Evolutionary conservation across 2,329 filamentous ascomycete species (phyloP), one percentile per base, ranked within the genome.

Genomic region (Xenoacremonium recifei): DNA sequence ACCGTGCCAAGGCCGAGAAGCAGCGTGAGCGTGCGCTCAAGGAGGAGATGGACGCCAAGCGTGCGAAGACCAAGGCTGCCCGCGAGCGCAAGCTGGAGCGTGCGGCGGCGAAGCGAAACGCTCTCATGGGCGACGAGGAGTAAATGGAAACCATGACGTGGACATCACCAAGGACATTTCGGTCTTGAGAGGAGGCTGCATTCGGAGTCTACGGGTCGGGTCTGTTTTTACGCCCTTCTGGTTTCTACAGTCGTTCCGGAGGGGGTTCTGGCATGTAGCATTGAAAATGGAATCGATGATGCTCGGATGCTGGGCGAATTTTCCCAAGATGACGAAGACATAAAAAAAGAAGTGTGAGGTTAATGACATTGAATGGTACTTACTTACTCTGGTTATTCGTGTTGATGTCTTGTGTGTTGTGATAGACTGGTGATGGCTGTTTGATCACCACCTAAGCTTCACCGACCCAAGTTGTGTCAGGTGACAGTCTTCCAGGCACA

Each of bases 1-100:
- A 99, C 88, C 95, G 91, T 77, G 93, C 93, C 79, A 99, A 99
- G 89, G 93, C 93, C 65, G 93, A 99, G 89, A 95, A 95, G 82
- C 82, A 84, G 59, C 93, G 93, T 75, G 93, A 97, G 87, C 84
- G 84, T 77, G 76, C 84, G 68, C 84, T 99, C 75, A 92, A 95
- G 87, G 91, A 97, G 72, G 91, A 97, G 82, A 99, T 99, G 93
- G 93, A 97, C 72, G 89, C 88, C 81, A 97, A 96, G 86, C 90
- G 93, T 79, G 89, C 90, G 73, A 96, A 96, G 90, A 97, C 90
- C 85, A 97, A 96, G 91, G 93, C 93, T 70, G 93, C 93, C 66
- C 90, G 93, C 78, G 93, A 97, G 87, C 87, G 93, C 81, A 93
- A 93, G 85, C 76, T 85, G 76, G 89, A 96, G 82, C 88, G 95